phyloP scores from a whole-genome alignment of 2,329 filamentous ascomycete species.

The Exophiala sideris region DNA sequence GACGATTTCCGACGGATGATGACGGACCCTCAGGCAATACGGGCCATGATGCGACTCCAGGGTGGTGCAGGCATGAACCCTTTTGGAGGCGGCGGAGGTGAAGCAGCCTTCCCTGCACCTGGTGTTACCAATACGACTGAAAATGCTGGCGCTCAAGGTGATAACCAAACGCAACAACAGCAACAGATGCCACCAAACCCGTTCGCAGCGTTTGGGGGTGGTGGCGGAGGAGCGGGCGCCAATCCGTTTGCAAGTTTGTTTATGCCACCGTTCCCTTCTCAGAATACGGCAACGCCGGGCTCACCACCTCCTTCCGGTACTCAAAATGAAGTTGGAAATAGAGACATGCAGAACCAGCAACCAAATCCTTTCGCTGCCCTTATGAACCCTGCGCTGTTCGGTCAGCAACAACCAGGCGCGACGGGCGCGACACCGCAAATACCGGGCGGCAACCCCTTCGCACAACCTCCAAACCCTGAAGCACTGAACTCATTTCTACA shows the following conservation, averaged over 20 bases:
- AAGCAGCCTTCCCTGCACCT: slow-evolving; percentile 74
- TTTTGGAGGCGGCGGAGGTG: slow-evolving; percentile 54
- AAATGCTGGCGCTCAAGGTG: slow-evolving; percentile 35
- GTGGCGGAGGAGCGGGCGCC: slow-evolving; percentile 31
- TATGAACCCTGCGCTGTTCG: slow-evolving; percentile 50
- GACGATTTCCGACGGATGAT: slow-evolving; percentile 89
- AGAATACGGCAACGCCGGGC: slow-evolving; percentile 1
- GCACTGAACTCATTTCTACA: slow-evolving; percentile 57
- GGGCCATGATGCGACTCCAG: slow-evolving; percentile 79
- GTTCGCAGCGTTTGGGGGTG: slow-evolving; percentile 40
- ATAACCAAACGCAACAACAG: slow-evolving; percentile 36
- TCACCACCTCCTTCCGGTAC: background rate
- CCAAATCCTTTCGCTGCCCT: slow-evolving; percentile 67
- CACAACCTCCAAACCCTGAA: slow-evolving; percentile 54
- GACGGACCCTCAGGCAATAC: slow-evolving; percentile 80
- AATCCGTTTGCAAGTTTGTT: slow-evolving; percentile 71
- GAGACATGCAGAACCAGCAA: slow-evolving; percentile 29
- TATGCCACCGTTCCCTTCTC: slow-evolving; percentile 26
- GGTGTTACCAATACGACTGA: slow-evolving; percentile 81
- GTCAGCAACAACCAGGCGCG: slow-evolving; percentile 27
- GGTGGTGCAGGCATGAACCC: slow-evolving; percentile 53
- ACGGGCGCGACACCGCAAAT: slow-evolving; percentile 28
- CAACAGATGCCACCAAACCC: slow-evolving; percentile 39
- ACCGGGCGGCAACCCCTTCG: slow-evolving; percentile 48
- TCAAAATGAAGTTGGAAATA: background rate